Evolutionary conservation across 768 basidiomycete species (phyloP), one percentile per base, ranked within the genome.

Genomic region (Serendipita sp.): DNA sequence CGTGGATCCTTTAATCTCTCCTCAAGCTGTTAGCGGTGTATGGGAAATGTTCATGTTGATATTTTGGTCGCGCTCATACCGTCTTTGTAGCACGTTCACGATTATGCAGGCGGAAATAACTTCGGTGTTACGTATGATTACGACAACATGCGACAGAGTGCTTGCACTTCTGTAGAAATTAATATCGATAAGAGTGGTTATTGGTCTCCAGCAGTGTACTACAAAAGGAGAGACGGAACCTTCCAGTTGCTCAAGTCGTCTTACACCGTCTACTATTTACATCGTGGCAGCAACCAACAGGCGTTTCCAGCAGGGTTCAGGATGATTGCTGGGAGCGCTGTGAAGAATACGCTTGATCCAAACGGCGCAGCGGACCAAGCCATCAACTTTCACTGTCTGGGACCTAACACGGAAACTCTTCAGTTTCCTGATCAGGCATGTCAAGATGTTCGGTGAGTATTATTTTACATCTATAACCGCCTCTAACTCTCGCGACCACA

Each of bases 311-410:
- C 34, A 3, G 65, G 56, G 0, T 65, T 65, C 45, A 51, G 65
- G 38, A 65, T 65, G 65, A 58, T 65, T 45, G 52, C 65, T 11
- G 65, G 65, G 23, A 34, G 28, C n/a, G 56, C 56, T n/a, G 34
- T 36, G 56, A 60, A 60, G 36, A 36, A 60, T 36, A 30, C 56
- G 4, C n/a, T 28, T 18, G 18, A 28, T 35, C 56, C 4, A 60
- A 36, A 36, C 36, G 18, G 35, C 28, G 30, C 56, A 0, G 56
- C 56, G 16, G 28, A 32, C 36, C 28, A 32, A 10, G 56, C 56
- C 56, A 36, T 60, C 36, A 60, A 60, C 36, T 60, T 34, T 38
- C 56, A 60, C 35, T 60, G 56, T 60, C 56, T 60, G 0, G 56
- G 56, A 11, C 30, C 30, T 11, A 38, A 60, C 36, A 38, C 30